Percentiles rank a stretch among this genome's conserved stretches.
Conservation (phyloP, 2,329 filamentous ascomycete species). For the Gaeumannomyces tritici region DNA sequence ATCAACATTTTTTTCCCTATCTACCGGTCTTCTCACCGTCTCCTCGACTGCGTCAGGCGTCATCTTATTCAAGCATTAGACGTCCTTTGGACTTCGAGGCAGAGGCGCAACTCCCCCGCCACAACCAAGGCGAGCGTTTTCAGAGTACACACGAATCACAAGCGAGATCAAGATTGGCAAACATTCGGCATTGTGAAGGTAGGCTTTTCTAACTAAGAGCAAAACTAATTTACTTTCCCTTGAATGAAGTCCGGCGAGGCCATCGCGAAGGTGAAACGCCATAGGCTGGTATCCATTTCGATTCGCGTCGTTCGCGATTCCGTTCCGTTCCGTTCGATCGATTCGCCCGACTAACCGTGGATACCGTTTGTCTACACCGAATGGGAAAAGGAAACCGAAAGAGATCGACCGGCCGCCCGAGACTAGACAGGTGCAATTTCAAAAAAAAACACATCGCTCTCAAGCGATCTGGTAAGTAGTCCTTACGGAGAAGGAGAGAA, state of each 20-base stretch:
- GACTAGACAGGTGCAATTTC: constrained; percentile 5
- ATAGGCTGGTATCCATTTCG: not conserved
- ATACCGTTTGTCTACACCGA: not conserved
- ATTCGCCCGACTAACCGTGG: constrained; percentile 2
- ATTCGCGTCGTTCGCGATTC: not conserved
- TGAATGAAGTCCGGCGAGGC: not conserved
- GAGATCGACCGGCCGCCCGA: constrained; percentile 4
- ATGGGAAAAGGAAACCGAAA: constrained; percentile 2
- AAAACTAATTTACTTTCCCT: not conserved
- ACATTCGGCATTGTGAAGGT: not conserved
- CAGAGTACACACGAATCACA: not conserved
- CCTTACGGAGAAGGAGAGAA: not conserved
- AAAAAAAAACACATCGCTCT: constrained; percentile 1
- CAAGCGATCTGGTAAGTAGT: constrained; percentile 4
- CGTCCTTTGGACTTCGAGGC: too few species aligned
- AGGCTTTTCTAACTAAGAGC: not conserved
- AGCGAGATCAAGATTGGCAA: not conserved
- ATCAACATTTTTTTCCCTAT: not conserved
- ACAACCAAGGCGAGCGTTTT: not conserved
- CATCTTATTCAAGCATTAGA: too few species aligned
- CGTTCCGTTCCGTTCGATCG: constrained; percentile 7
- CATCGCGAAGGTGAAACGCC: not conserved
- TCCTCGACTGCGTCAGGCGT: not conserved
- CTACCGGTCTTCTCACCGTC: not conserved
- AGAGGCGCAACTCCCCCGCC: not conserved